Conservation (phyloP, 495 filamentous ascomycete species). For the Stereocaulon alpinum region DNA sequence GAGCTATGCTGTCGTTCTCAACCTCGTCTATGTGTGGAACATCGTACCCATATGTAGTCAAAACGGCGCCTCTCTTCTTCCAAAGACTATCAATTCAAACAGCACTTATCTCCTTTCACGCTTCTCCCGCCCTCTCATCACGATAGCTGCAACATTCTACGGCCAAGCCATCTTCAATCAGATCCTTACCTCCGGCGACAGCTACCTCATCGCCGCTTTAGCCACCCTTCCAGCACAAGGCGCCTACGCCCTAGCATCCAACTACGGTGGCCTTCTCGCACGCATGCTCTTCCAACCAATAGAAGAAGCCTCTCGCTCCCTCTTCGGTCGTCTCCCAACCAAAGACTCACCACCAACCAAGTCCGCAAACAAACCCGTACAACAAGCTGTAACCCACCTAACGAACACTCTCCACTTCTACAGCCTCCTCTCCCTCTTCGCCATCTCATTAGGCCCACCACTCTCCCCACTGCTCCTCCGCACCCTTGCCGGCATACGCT, state of each 20-base stretch:
- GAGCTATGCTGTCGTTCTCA: constrained; percentile 57
- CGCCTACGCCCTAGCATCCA: constrained; percentile 85
- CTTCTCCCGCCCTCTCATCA: constrained; percentile 56
- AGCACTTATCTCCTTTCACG: constrained; percentile 46
- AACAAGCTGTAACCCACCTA: constrained; percentile 29
- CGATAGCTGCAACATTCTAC: constrained; percentile 65
- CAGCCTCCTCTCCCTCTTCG: constrained; percentile 54
- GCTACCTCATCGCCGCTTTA: constrained; percentile 68
- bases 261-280: constrained; percentile 87
- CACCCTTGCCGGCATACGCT: constrained; percentile 61
- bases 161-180: constrained; percentile 86
- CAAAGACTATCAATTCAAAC: constrained; percentile 33
- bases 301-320: constrained; percentile 79
- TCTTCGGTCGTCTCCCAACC: constrained; percentile 63
- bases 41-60: constrained; percentile 33
- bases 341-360: neutral
- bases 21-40: constrained; percentile 52
- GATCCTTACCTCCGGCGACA: constrained; percentile 86
- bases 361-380: constrained; percentile 19
- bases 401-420: constrained; percentile 49
- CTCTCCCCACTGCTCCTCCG: constrained; percentile 60
- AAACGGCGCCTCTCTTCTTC: constrained; percentile 50
- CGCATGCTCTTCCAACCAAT: constrained; percentile 89
- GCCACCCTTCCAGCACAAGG: constrained; percentile 72
- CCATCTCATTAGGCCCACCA: constrained; percentile 57